Percentiles rank a stretch among this genome's conserved stretches.
Evolutionary conservation across 1,284 basidiomycete genomes (phyloP).

Genomic region (Anthracocystis setariae): DNA sequence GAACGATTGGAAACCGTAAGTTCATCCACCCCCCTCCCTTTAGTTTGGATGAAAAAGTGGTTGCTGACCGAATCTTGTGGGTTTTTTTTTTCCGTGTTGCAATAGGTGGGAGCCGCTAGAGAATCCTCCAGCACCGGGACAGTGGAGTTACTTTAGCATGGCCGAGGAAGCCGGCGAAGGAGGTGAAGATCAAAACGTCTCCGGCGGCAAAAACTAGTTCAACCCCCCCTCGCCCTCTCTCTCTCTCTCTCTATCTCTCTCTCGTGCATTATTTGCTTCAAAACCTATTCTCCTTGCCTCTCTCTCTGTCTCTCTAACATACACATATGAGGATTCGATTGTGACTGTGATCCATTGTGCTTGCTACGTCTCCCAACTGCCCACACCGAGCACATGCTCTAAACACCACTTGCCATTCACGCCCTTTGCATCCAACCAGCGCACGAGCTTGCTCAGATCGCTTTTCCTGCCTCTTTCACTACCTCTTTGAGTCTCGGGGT

Average conservation of each 20-base stretch:
- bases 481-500: constrained; percentile 30
- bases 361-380: constrained; percentile 27
- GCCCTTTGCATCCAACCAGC: constrained; percentile 34
- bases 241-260: not conserved
- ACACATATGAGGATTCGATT: not conserved
- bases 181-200: constrained; percentile 45
- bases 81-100: no score
- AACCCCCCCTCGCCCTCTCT: no score
- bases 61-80: no score
- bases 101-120: constrained; percentile 90
- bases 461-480: constrained; percentile 30
- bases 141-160: constrained; percentile 81
- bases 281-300: no score
- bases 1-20: constrained; percentile 95
- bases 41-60: no score
- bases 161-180: constrained; percentile 63
- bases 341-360: no score
- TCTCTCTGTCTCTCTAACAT: no score
- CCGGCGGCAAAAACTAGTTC: constrained; percentile 32
- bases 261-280: not conserved
- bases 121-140: constrained; percentile 80
- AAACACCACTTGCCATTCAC: constrained; percentile 22
- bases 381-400: constrained; percentile 28
- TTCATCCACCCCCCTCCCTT: constrained; percentile 58
- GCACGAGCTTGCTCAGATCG: constrained; percentile 39